phyloP scores from a whole-genome alignment of 2,329 filamentous ascomycete genomes.

The Phoma herbarum region DNA sequence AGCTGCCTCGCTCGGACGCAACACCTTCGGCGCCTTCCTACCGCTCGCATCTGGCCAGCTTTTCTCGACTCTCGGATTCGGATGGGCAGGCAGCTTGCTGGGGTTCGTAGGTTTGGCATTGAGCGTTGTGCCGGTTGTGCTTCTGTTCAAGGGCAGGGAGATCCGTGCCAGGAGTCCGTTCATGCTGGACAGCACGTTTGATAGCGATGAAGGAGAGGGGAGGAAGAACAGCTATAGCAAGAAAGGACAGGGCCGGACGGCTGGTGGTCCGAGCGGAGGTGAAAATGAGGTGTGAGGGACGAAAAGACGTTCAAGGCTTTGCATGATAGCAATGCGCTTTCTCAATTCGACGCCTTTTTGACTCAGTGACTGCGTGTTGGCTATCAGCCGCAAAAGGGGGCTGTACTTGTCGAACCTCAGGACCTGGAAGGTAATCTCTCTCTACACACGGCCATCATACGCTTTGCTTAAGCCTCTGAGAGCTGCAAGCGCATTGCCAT shows the following conservation, averaged over 20 bases:
- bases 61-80: constrained; percentile 53
- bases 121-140: constrained; percentile 52
- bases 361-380: background rate
- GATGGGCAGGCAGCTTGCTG: constrained; percentile 56
- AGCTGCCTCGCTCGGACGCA: constrained; percentile 57
- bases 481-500: too few species aligned
- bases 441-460: too few species aligned
- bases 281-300: background rate
- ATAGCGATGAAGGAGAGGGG: constrained; percentile 22
- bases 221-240: constrained; percentile 8
- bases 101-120: constrained; percentile 55
- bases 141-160: constrained; percentile 53
- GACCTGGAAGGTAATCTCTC: too few species aligned
- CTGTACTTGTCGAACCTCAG: too few species aligned
- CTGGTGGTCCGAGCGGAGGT: background rate
- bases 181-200: constrained; percentile 45
- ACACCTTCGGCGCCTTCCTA: constrained; percentile 57
- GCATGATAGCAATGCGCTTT: background rate
- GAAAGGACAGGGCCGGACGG: background rate
- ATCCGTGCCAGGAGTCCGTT: constrained; percentile 51
- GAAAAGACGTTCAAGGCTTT: too few species aligned
- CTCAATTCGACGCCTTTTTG: background rate
- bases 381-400: too few species aligned
- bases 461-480: too few species aligned
- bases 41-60: constrained; percentile 55